Conservation (phyloP, 371 early-diverging fungal species). For the Mucor saturninus region DNA sequence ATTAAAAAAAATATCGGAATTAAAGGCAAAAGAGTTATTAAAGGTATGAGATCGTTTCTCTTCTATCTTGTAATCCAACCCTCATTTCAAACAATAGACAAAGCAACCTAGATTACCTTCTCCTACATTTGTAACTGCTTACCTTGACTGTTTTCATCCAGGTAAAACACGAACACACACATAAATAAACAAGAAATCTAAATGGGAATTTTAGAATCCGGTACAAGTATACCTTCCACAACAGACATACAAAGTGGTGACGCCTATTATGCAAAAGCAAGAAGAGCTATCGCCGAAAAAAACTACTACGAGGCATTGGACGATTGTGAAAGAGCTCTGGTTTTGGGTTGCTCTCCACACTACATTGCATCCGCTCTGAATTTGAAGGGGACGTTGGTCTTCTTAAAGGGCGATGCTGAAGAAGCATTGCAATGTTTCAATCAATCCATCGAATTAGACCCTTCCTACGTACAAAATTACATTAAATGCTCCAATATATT, state of each 20-base stretch:
- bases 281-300: constrained; percentile 50
- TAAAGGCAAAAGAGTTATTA: constrained; percentile 75
- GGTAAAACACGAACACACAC: constrained; percentile 20
- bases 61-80: background rate
- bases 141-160: constrained; percentile 84
- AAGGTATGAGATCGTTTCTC: constrained; percentile 31
- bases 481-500: constrained; percentile 87
- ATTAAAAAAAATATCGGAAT: constrained; percentile 77
- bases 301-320: constrained; percentile 73
- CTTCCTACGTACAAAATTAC: constrained; percentile 76
- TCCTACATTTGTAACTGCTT: constrained; percentile 84
- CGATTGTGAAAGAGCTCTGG: constrained; percentile 63
- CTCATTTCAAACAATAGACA: constrained; percentile 14
- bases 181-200: no score
- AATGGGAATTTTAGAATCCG: constrained; percentile 1
- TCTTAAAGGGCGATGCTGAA: constrained; percentile 81
- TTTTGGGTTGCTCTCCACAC: constrained; percentile 42
- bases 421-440: constrained; percentile 75
- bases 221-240: constrained; percentile 26
- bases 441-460: constrained; percentile 75
- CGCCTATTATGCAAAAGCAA: constrained; percentile 47
- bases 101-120: constrained; percentile 79
- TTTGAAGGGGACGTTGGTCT: constrained; percentile 81
- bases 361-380: constrained; percentile 69
- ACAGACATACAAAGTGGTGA: constrained; percentile 45